Conservation (phyloP, 2,329 filamentous ascomycete genomes). For the Allantophomopsis cytisporea region DNA sequence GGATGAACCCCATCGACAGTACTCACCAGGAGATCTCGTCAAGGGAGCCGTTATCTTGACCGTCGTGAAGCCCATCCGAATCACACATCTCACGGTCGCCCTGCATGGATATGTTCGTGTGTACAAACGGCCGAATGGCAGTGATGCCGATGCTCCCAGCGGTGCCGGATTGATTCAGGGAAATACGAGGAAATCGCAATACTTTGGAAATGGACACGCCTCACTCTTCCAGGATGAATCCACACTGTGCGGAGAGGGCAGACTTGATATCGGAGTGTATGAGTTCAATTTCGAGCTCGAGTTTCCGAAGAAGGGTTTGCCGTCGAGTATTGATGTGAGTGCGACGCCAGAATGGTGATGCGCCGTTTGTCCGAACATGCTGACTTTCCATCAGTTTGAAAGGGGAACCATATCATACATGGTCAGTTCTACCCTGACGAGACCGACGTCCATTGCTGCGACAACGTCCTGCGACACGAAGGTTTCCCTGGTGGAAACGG, state of each 20-base stretch:
- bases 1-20: conserved; percentile 66
- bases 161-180: conserved; percentile 9
- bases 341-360: no score
- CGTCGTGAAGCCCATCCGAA: conserved; percentile 58
- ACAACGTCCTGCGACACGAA: conserved; percentile 71
- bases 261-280: conserved; percentile 60
- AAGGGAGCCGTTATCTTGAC: conserved; percentile 58
- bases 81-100: conserved; percentile 69
- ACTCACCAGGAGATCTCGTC: conserved; percentile 62
- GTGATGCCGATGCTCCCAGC: conserved; percentile 22
- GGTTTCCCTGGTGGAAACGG: conserved; percentile 64
- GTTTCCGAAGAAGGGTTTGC: conserved; percentile 55
- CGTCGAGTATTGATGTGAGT: conserved; percentile 91
- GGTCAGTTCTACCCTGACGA: conserved; percentile 78
- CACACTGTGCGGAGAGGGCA: conserved; percentile 66
- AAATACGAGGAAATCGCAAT: conserved; percentile 30
- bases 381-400: conserved; percentile 56
- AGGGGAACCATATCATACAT: conserved; percentile 86
- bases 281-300: conserved; percentile 67
- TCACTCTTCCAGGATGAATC: conserved; percentile 74
- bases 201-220: conserved; percentile 66
- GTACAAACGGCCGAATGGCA: conserved; percentile 50
- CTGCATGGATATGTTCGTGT: conserved; percentile 71
- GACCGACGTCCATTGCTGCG: conserved; percentile 74
- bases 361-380: neutral